Base-by-base conservation (phyloP, 306 rosid species). In the Ammopiptanthus mongolicus region DNA sequence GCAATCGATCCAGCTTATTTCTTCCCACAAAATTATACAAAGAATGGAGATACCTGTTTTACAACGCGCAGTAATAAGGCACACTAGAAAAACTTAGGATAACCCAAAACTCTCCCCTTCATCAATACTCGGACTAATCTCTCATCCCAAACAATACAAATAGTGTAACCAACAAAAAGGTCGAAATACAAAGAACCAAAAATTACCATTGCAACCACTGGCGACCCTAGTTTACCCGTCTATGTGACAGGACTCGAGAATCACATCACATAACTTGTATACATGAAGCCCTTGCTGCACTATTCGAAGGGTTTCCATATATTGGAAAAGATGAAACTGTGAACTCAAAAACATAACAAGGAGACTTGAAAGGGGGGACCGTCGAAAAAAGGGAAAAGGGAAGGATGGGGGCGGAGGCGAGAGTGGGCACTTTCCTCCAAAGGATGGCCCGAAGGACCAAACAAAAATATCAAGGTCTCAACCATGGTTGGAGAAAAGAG, bases 21-120 rank as follows among this genome's bases (percentile, higher is more conserved):
- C 17, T 42, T 61, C 86, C 75, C 53, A 56, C 73, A 62, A 67
- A 82, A 37, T 29, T 29, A 78, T 69, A 74, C 50, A 71, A 82
- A 83, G 81, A 85, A 87, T 80, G 50, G 22, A 75, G 23, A 74
- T 25, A 59, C 39, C 33, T 58, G 82, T 74, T 46, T 72, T 80
- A 87, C 90, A 85, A 79, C 28, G 61, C 23, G 85, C 80, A 62
- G 69, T 33, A 52, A 57, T 23, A 55, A 58, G 79, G 73, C 75
- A 82, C 67, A 74, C 75, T n/a, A 8, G 62, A 41, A 58, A 62
- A 76, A 74, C 76, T 74, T 83, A 68, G 87, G 86, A 75, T 59
- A 72, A 28, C 78, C 73, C 77, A 71, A 75, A 82, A 74, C 41
- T 37, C 23, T 59, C 65, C 79, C 71, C 42, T 65, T 80, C 67